Percentiles rank a stretch among this genome's conserved stretches.
These are phyloP conservation scores for Cercospora janseana DNA, from an alignment of 2,329 filamentous ascomycete genomes.

Conservation along the genomic window DNA sequence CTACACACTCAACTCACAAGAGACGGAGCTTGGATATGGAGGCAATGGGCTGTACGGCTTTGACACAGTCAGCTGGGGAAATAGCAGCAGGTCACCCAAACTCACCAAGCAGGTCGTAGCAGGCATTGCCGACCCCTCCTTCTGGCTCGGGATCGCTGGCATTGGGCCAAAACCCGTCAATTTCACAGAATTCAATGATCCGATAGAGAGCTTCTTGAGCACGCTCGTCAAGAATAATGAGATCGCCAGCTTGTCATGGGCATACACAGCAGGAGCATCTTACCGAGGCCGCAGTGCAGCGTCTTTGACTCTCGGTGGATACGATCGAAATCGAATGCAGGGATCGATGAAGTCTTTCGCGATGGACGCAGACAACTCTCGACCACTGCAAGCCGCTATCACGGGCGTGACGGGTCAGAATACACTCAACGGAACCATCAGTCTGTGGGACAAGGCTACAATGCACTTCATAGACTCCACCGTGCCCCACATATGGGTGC, in stretches of 20 bases:
- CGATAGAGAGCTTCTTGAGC: constrained; percentile 34
- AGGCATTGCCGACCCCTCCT: constrained; percentile 6
- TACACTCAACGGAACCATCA: constrained; percentile 9
- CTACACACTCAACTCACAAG: constrained; percentile 11
- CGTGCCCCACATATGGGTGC: constrained; percentile 44
- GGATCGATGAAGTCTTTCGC: background rate
- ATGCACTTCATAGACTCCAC: constrained; percentile 39
- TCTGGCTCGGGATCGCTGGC: constrained; percentile 15
- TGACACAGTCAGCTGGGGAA: constrained; percentile 8
- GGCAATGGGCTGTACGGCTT: constrained; percentile 15
- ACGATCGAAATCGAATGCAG: constrained; percentile 12
- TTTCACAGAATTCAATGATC: constrained; percentile 34
- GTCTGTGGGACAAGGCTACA: background rate
- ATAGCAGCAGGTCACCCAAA: background rate
- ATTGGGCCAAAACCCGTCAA: constrained; percentile 9
- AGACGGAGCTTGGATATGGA: constrained; percentile 5
- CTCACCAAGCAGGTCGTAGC: constrained; percentile 11
- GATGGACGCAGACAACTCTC: constrained; percentile 27
- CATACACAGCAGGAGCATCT: constrained; percentile 68
- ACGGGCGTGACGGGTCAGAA: constrained; percentile 10
- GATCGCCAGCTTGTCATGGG: constrained; percentile 70
- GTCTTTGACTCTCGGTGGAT: constrained; percentile 40
- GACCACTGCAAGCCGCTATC: constrained; percentile 29
- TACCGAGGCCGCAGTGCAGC: constrained; percentile 49
- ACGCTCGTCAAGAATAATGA: constrained; percentile 55